Evolutionary conservation across 2,329 filamentous ascomycete genomes (phyloP).

Genomic region (Verticillium zaregamsianum): DNA sequence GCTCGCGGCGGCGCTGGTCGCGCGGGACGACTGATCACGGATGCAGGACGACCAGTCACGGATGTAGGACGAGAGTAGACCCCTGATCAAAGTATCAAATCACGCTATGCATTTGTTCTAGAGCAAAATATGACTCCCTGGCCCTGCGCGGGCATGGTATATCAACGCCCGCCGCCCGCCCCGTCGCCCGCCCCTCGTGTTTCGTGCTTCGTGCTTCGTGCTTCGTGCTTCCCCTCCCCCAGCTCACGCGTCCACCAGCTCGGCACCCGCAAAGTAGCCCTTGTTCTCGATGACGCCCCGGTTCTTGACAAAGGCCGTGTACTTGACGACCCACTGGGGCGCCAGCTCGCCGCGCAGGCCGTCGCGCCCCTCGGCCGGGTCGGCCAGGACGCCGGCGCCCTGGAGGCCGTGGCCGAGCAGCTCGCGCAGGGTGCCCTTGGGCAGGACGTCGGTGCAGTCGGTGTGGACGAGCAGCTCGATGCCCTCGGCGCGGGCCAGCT

Average conservation of each 20-base stretch:
- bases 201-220: not conserved
- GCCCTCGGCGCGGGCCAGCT: conserved; percentile 75
- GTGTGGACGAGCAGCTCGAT: conserved; percentile 92
- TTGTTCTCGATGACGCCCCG: conserved; percentile 97
- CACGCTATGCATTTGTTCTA: conserved; percentile 5
- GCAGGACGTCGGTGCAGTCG: conserved; percentile 88
- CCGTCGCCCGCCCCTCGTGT: no score
- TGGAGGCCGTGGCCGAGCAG: conserved; percentile 68
- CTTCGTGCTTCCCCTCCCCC: not conserved
- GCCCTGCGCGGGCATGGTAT: not conserved
- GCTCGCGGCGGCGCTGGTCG: conserved; percentile 37
- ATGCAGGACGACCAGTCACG: no score
- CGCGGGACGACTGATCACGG: conserved; percentile 1
- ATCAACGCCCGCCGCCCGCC: not conserved
- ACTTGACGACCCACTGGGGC: conserved; percentile 95
- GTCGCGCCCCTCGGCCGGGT: conserved; percentile 41
- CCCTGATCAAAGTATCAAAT: not conserved
- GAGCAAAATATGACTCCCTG: not conserved
- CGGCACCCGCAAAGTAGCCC: conserved; percentile 89
- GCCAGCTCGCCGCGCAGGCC: conserved; percentile 73
- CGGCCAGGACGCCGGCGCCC: conserved; percentile 73
- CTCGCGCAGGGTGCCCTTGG: conserved; percentile 77
- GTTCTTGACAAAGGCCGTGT: conserved; percentile 88
- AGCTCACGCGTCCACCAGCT: conserved; percentile 45
- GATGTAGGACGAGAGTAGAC: no score